Base-by-base conservation (phyloP, 2,329 filamentous ascomycete species). In the Sporothrix curviconia region DNA sequence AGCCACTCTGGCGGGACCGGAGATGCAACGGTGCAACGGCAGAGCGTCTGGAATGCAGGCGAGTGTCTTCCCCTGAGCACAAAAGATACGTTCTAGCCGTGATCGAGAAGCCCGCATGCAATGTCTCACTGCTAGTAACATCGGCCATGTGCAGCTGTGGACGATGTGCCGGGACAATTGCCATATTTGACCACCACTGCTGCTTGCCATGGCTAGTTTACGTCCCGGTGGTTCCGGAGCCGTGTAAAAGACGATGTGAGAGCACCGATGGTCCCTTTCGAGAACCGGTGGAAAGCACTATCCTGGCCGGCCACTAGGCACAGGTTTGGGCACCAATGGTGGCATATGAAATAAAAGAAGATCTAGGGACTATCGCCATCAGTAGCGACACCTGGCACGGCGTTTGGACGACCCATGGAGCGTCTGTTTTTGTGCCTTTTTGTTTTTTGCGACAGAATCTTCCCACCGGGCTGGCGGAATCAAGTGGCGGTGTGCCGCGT, bases 111-210 rank as follows among this genome's bases (percentile, higher is more conserved):
- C 28, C 39, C 51, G 34, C 51, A 43, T 42, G 37, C 37, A 54
- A 24, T 53, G 50, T 53, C 51, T 44, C 51, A 54, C 39, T 24
- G 39, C 51, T 54, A 24, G 28, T 17, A 28, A 44, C 12, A 15
- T 19, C 37, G 43, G 39, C 51, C 51, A 54, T 54, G 50, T 42
- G 51, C 39, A 14, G 34, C 12, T 34, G 39, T 9, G 17, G 37
- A 42, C 5, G 50, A 53, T 11, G 15, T 24, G 15, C 3, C n/a
- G 12, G 30, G 12, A 50, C 30, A 52, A 2, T 14, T 22, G 36
- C 6, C 11, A 12, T 24, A 5, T 25, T 47, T 19, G 43, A 19
- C 46, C n/a, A n/a, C 24, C 36, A 30, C 36, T 7, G 37, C 17
- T 53, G 22, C 6, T 12, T 25, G 50, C 34, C 50, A 24, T 53